A percentile compares a stretch with the other conserved stretches of the same genome.
These are phyloP conservation scores for Zygotorulaspora florentina DNA, from an alignment of 805 yeast genomes.

Conservation along the genomic window DNA sequence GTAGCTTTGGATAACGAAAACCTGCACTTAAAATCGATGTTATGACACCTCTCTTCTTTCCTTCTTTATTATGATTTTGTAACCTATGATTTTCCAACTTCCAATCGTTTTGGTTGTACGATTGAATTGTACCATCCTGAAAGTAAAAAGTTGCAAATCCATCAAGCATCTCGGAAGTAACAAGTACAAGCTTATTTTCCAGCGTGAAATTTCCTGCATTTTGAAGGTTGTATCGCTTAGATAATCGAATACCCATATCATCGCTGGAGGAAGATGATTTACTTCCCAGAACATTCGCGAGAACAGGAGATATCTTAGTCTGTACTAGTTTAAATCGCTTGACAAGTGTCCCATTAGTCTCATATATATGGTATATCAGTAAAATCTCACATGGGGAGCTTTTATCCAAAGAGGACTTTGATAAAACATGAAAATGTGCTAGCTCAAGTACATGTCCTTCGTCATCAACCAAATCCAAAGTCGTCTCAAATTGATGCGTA, in stretches of 20 bases:
- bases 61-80: constrained; percentile 18
- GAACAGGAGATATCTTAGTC: constrained; percentile 22
- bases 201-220: constrained; percentile 15
- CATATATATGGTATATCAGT: constrained; percentile 24
- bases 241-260: constrained; percentile 6
- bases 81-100: constrained; percentile 25
- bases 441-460: constrained; percentile 25
- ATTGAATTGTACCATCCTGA: constrained; percentile 22
- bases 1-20: constrained; percentile 24
- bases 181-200: constrained; percentile 18
- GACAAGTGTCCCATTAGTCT: constrained; percentile 23
- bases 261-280: constrained; percentile 1
- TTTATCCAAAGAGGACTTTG: constrained; percentile 29
- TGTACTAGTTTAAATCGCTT: constrained; percentile 25
- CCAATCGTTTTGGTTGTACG: constrained; percentile 30
- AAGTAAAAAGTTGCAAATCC: constrained; percentile 26
- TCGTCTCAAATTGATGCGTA: constrained; percentile 24
- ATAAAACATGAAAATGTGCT: constrained; percentile 23
- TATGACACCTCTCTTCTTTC: constrained; percentile 26
- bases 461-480: constrained; percentile 22
- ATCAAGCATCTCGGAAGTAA: constrained; percentile 29
- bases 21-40: constrained; percentile 33
- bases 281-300: constrained; percentile 11
- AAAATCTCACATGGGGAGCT: constrained; percentile 30
- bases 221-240: constrained; percentile 19